Conservation (phyloP, 345 rosid genomes). For the Eutrema japonicum region DNA sequence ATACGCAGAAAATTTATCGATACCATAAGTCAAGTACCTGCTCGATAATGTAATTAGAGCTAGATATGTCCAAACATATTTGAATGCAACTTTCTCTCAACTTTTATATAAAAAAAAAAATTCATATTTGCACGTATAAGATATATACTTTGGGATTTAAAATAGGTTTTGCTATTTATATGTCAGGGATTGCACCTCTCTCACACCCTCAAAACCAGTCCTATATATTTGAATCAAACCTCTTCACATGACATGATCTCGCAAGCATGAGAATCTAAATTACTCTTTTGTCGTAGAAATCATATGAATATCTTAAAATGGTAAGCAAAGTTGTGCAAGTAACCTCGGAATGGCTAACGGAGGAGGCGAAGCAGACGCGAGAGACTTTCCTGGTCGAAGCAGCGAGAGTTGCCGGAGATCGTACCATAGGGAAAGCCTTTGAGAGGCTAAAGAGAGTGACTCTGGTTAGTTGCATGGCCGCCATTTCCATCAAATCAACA, state of each 20-base stretch:
- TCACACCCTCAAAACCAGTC: neutral
- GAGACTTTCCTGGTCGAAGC: slow-evolving; percentile 24
- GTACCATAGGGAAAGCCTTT: slow-evolving; percentile 35
- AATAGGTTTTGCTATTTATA: neutral
- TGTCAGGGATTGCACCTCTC: neutral
- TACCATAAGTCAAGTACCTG: neutral
- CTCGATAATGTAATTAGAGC: neutral
- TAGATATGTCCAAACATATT: neutral
- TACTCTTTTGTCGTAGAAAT: neutral
- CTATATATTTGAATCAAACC: neutral
- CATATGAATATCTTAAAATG: neutral
- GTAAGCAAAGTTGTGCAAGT: slow-evolving; percentile 2
- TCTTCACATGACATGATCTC: slow-evolving; percentile 5
- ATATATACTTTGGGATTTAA: neutral
- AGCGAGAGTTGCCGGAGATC: slow-evolving; percentile 23
- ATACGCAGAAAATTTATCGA: neutral
- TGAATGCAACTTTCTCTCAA: neutral
- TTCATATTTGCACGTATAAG: neutral
- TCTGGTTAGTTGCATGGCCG: slow-evolving; percentile 40
- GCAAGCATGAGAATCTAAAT: neutral
- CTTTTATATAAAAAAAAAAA: neutral
- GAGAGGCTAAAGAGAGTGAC: slow-evolving; percentile 30
- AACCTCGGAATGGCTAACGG: slow-evolving; percentile 39
- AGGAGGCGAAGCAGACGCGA: slow-evolving; percentile 43
- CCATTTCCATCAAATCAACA: slow-evolving; percentile 37